phyloP scores from a whole-genome alignment of 352 stramenopile genomes.

The Pythium oligandrum region DNA sequence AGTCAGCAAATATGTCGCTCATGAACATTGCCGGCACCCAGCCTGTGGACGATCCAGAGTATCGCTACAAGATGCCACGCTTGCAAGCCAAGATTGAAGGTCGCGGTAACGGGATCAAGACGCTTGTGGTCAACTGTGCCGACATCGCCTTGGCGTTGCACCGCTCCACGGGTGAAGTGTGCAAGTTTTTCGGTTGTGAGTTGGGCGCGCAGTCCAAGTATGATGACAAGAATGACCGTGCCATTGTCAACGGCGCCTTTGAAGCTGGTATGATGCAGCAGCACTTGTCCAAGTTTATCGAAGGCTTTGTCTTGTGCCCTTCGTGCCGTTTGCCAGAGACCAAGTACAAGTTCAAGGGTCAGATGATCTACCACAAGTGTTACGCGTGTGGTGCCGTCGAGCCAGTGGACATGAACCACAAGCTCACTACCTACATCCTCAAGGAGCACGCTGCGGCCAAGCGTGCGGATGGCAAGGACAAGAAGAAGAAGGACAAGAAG shows the following conservation, averaged over 20 bases:
- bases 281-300: conserved; percentile 97
- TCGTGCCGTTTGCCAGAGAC: conserved; percentile 97
- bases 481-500: conserved; percentile 73
- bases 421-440: conserved; percentile 97
- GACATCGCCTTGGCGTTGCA: conserved; percentile 93
- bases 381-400: conserved; percentile 96
- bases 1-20: conserved; percentile 55
- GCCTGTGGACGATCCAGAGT: conserved; percentile 91
- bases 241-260: conserved; percentile 96
- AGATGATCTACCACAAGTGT: conserved; percentile 98
- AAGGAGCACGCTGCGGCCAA: conserved; percentile 93
- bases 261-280: conserved; percentile 93
- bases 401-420: conserved; percentile 97
- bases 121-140: conserved; percentile 96
- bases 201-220: conserved; percentile 98
- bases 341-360: conserved; percentile 98
- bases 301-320: conserved; percentile 97
- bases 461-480: conserved; percentile 81
- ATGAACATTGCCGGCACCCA: conserved; percentile 91
- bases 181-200: conserved; percentile 99
- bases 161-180: conserved; percentile 93
- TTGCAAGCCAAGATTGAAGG: conserved; percentile 97
- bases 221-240: conserved; percentile 93
- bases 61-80: conserved; percentile 99
- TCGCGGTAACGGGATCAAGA: conserved; percentile 99